phyloP scores from a whole-genome alignment of 176 grass and related monocot genomes.

The Carex cristatella region DNA sequence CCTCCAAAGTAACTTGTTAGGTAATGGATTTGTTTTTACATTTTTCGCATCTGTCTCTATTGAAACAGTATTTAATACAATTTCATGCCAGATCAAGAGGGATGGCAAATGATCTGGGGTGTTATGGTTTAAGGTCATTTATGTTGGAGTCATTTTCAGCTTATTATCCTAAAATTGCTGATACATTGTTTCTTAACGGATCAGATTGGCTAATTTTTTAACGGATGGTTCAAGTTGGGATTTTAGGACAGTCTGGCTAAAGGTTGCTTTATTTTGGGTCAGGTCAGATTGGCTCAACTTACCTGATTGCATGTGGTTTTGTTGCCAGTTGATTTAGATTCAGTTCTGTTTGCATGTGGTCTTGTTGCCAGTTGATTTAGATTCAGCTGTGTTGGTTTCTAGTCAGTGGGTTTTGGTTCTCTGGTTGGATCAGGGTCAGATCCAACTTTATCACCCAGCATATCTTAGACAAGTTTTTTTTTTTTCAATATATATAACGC shows the following conservation, averaged over 20 bases:
- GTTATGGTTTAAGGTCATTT: background rate
- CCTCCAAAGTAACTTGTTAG: background rate
- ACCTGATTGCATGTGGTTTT: background rate
- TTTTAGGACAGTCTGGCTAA: background rate
- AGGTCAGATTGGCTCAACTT: background rate
- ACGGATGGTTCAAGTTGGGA: background rate
- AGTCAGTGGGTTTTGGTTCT: background rate
- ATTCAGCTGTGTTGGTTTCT: background rate
- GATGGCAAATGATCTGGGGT: background rate
- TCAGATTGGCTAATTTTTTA: background rate
- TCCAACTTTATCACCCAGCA: background rate
- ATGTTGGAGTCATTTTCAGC: conserved; percentile 1
- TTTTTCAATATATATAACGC: background rate
- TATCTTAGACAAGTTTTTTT: background rate
- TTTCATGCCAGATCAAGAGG: background rate
- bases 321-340: background rate
- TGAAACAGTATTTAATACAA: background rate
- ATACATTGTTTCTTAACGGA: background rate
- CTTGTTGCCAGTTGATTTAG: background rate
- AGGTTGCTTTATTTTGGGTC: background rate
- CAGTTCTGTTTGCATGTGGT: background rate
- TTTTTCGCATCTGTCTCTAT: background rate
- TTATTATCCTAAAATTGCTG: background rate
- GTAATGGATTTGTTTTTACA: background rate
- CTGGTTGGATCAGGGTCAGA: background rate